These are phyloP conservation scores for Eucalyptus microcorys DNA, from an alignment of 345 rosid species.

Conservation along the genomic window DNA sequence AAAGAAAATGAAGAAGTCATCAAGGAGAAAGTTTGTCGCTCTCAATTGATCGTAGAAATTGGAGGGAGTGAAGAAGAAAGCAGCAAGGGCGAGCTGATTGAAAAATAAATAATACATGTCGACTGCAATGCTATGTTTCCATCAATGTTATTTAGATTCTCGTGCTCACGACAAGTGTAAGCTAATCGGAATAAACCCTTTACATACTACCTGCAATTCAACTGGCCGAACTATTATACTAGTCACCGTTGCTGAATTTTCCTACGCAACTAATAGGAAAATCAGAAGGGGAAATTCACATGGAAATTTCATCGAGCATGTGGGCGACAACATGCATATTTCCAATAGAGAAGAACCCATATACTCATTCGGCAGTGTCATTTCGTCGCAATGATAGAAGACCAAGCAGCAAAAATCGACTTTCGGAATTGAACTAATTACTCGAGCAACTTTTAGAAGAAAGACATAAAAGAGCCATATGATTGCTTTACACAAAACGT, in stretches of 20 bases:
- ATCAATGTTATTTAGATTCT: too few relatives aligned
- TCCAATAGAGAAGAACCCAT: too few relatives aligned
- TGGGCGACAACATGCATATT: neutral
- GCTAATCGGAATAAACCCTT: neutral
- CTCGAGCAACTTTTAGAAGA: too few relatives aligned
- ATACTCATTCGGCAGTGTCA: too few relatives aligned
- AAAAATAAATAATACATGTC: too few relatives aligned
- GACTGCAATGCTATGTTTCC: neutral
- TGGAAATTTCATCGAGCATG: neutral
- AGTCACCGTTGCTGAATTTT: neutral
- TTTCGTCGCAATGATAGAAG: too few relatives aligned
- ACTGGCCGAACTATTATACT: too few relatives aligned
- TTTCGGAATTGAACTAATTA: too few relatives aligned
- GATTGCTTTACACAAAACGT: too few relatives aligned
- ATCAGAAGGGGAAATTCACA: neutral
- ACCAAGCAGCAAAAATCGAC: too few relatives aligned
- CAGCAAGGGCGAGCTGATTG: neutral
- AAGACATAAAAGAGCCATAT: too few relatives aligned
- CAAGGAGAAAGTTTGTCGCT: neutral
- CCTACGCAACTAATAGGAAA: neutral
- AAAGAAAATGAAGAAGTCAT: neutral
- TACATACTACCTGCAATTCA: neutral
- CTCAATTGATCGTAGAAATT: neutral
- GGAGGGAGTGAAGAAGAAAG: neutral
- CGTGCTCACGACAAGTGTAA: neutral